Evolutionary conservation across 768 basidiomycete genomes (phyloP), one percentile per base, ranked within the genome.

Genomic region (Russula compacta): DNA sequence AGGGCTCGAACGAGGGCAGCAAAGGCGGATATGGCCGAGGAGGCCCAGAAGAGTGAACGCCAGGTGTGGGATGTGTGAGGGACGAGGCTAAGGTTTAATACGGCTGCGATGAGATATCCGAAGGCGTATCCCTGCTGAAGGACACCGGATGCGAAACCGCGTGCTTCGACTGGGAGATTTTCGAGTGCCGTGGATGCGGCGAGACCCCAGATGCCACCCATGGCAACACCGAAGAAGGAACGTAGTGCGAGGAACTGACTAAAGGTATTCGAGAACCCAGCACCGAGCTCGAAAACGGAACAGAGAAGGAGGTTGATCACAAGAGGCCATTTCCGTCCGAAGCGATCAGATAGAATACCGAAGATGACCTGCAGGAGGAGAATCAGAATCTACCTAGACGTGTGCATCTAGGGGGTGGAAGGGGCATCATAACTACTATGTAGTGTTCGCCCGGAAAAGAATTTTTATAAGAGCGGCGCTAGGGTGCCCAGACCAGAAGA

Each of bases 261-360:
- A 73, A 83, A 98, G 0, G 85, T 91, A 7, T 84, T 77, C 43
- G 84, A 83, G 73, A 95, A 98, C 19, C 89, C 86, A 1, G 84
- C 83, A 0, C 85, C 89, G 32, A 97, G 81, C 69, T 93, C 85
- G 53, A 97, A 81, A 9, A 80, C 71, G n/a, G 81, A 77, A 62
- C 92, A 82, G 46, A 93, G 68, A 32, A 92, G 47, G 29, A 95
- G 77, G 70, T 93, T 94, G 66, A 69, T 63, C 24, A 95, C 83
- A 6, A 95, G 78, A 6, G 94, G 93, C 93, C 93, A 98, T 78
- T 95, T 95, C 21, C 95, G 82, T 4, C 95, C 95, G 70, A 78
- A 95, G 2, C 95, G 83, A 70, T 97, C 95, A 3, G 88, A 89
- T 24, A 87, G 67, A 39, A 93, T 70, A 53, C 93, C 93, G 66